Evolutionary conservation across 2,329 filamentous ascomycete species (phyloP), one percentile per base, ranked within the genome.

Genomic region (Daldinia sp.): DNA sequence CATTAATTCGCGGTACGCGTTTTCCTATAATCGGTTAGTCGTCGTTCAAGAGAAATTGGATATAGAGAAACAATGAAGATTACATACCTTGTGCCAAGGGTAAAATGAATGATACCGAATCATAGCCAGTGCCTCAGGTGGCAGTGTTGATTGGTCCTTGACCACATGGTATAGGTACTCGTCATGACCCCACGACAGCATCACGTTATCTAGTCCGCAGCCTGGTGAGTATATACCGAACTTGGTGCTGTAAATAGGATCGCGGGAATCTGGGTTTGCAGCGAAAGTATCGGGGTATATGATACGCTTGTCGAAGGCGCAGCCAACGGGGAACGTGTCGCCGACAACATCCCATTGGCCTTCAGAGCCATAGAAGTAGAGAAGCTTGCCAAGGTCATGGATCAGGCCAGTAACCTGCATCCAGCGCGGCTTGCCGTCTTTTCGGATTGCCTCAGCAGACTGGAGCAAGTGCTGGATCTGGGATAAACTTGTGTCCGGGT

Each of bases 321-420:
- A 93, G 74, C 92, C 92, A 46, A 94, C 90, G 51, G 91, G 90
- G 81, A 94, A 94, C 0, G 92, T 94, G 80, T 94, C 92, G 64
- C 94, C 94, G 28, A 97, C 94, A 2, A 97, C 93, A 77, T 97
- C 93, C 94, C 94, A 97, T 82, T 97, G 94, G 58, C 93, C 93
- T 75, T 91, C 83, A n/a, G 92, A 93, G 68, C 89, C 92, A 82
- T 92, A 92, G 82, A 93, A 92, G 84, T 90, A 92, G 71, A 93
- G 87, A 10, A 94, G 86, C 82, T 94, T 94, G 79, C 92, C 92
- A 0, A 94, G 85, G 77, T 94, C 92, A 80, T 94, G 92, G 78
- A 94, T 90, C 26, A 94, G 85, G 6, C 92, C 92, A 0, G 89
- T 91, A 30, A 93, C 81, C 82, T 93, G 91, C 90, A 94, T 93